phyloP scores from a whole-genome alignment of 441 rosid genomes.

The Euphorbia schlechtendalii region DNA sequence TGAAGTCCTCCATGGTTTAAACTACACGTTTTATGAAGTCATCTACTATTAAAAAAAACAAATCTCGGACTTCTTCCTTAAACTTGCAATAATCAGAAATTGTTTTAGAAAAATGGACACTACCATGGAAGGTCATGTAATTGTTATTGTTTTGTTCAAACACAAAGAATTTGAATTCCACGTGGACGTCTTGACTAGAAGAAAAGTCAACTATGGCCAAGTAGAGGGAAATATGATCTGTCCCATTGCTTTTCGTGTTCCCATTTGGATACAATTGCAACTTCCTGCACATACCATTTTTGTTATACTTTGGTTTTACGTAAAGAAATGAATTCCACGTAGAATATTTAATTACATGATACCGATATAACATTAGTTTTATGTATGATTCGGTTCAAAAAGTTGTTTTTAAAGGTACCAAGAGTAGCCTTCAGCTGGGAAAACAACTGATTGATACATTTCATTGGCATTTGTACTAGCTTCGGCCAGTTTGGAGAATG shows the following conservation, averaged over 20 bases:
- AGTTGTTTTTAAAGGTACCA: too few species aligned
- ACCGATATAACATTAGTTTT: too few species aligned
- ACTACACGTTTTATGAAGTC: too few species aligned
- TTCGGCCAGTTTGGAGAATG: neutral
- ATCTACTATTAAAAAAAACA: too few species aligned
- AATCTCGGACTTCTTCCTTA: too few species aligned
- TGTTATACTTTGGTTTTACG: too few species aligned
- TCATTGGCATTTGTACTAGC: neutral
- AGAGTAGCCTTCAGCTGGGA: neutral
- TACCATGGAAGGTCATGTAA: neutral
- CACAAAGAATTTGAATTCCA: neutral
- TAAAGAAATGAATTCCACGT: too few species aligned
- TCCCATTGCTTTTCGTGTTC: neutral
- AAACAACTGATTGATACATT: neutral
- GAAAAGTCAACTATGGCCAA: neutral
- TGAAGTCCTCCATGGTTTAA: too few species aligned
- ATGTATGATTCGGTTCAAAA: too few species aligned
- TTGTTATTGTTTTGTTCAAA: neutral
- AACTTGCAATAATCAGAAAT: too few species aligned
- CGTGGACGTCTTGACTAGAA: neutral
- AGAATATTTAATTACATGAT: too few species aligned
- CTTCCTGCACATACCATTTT: neutral
- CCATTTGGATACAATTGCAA: neutral
- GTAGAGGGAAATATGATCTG: neutral
- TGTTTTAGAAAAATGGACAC: too few species aligned